phyloP scores from a whole-genome alignment of 2,329 filamentous ascomycete genomes.

The Tolypocladium amazonense region DNA sequence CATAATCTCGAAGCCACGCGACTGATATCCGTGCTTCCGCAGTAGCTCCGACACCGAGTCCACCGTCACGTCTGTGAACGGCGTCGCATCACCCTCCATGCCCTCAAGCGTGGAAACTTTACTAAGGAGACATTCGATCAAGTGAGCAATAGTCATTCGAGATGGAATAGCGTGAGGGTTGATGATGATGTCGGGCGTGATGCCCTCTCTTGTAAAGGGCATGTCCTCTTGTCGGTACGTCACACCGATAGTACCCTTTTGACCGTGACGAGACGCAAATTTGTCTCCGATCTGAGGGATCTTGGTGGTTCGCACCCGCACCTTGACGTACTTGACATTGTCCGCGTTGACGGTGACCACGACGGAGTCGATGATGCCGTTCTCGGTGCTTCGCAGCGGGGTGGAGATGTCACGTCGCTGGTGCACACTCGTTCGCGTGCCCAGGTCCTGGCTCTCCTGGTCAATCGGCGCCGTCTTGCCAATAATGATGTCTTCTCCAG shows the following conservation, averaged over 20 bases:
- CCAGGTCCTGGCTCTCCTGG: slow-evolving; percentile 84
- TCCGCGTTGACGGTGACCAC: slow-evolving; percentile 91
- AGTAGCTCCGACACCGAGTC: slow-evolving; percentile 83
- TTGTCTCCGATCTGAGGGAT: slow-evolving; percentile 98
- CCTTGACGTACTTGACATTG: slow-evolving; percentile 91
- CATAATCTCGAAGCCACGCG: slow-evolving; percentile 95
- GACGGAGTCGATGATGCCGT: slow-evolving; percentile 90
- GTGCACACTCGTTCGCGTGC: slow-evolving; percentile 81
- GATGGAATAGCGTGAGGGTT: slow-evolving; percentile 99
- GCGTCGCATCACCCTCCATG: slow-evolving; percentile 92
- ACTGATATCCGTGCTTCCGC: slow-evolving; percentile 86
- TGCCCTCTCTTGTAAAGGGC: slow-evolving; percentile 89
- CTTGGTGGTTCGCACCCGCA: slow-evolving; percentile 94
- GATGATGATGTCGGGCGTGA: slow-evolving; percentile 94
- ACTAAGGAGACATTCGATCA: slow-evolving; percentile 96
- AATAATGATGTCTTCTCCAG: slow-evolving; percentile 97
- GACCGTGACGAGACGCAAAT: slow-evolving; percentile 96
- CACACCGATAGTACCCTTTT: slow-evolving; percentile 98
- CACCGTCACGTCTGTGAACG: slow-evolving; percentile 95
- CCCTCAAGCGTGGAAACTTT: slow-evolving; percentile 92
- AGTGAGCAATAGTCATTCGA: slow-evolving; percentile 99
- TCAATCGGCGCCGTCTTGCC: slow-evolving; percentile 95
- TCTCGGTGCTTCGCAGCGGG: slow-evolving; percentile 87
- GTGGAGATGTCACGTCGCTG: slow-evolving; percentile 94
- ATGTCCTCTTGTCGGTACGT: slow-evolving; percentile 97